Evolutionary conservation across 192 early-diverging fungal species (phyloP).

Genomic region (Gonapodya prolifera): DNA sequence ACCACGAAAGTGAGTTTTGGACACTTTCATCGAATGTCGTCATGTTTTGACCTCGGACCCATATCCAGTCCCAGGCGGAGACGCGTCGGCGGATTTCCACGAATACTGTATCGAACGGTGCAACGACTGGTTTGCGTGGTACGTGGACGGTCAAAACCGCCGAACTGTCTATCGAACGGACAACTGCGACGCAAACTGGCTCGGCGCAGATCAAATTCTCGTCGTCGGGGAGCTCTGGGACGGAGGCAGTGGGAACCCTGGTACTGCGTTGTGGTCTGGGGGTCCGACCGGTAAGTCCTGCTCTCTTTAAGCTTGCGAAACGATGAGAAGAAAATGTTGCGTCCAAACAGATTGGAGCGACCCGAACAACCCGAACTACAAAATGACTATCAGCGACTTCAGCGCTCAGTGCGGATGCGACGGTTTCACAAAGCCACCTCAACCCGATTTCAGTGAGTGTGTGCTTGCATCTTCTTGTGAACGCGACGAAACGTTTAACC

Average conservation of each 20-base stretch:
- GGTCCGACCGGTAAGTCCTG: not conserved
- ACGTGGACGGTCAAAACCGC: not conserved
- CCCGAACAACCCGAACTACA: not conserved
- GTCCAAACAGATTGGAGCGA: no score
- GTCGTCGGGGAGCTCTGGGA: not conserved
- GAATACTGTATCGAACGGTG: slow-evolving; percentile 5
- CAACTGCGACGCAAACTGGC: not conserved
- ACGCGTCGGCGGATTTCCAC: not conserved
- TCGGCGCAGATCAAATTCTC: not conserved
- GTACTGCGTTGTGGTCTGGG: slow-evolving; percentile 1
- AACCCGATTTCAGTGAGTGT: not conserved
- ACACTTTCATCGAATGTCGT: not conserved
- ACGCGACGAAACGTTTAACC: not conserved
- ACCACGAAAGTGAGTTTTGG: not conserved
- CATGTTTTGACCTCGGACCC: not conserved
- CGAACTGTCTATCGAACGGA: not conserved
- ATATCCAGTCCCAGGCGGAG: not conserved
- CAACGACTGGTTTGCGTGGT: not conserved
- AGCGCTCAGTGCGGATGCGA: not conserved
- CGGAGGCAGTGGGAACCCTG: not conserved
- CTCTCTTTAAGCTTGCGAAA: no score
- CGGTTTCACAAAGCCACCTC: not conserved
- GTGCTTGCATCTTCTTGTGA: not conserved
- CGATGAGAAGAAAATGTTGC: no score
- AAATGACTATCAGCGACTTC: not conserved